These are phyloP conservation scores for Suhomyces vadensis DNA, from an alignment of 805 yeast species.

Conservation along the genomic window DNA sequence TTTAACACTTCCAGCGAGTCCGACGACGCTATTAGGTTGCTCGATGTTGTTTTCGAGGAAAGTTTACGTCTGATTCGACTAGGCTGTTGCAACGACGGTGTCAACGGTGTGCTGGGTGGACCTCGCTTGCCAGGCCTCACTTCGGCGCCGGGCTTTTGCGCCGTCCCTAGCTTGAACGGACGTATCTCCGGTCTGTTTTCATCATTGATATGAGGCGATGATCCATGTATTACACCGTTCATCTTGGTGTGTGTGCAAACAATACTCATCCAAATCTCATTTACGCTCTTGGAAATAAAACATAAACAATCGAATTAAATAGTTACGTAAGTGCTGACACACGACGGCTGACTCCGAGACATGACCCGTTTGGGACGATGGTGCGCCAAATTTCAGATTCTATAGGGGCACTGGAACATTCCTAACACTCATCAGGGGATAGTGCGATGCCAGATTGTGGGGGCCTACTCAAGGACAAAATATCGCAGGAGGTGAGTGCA, in stretches of 20 bases:
- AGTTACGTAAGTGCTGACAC: no score
- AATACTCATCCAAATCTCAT: no score
- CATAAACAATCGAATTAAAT: no score
- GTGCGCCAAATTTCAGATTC: neutral
- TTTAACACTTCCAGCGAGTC: conserved; percentile 20
- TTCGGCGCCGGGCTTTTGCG: neutral
- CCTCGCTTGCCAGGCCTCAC: conserved; percentile 7
- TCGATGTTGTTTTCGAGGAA: conserved; percentile 5
- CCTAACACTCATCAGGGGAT: no score
- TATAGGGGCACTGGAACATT: no score
- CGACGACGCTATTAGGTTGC: conserved; percentile 2
- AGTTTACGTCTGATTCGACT: conserved; percentile 18
- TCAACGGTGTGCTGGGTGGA: conserved; percentile 39
- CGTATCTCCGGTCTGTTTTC: neutral
- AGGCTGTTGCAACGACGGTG: conserved; percentile 26
- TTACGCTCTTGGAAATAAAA: no score
- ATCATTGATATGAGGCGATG: neutral
- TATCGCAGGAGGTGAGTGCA: no score
- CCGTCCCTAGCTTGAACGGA: neutral
- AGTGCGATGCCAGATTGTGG: no score
- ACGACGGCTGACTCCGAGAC: neutral
- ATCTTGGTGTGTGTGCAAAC: neutral
- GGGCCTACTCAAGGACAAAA: no score
- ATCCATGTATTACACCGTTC: neutral
- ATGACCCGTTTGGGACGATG: neutral